A percentile compares a stretch with the other conserved stretches of the same genome.
These are phyloP conservation scores for Rhynchospora breviuscula DNA, from an alignment of 176 grass and related monocot genomes.

Conservation along the genomic window DNA sequence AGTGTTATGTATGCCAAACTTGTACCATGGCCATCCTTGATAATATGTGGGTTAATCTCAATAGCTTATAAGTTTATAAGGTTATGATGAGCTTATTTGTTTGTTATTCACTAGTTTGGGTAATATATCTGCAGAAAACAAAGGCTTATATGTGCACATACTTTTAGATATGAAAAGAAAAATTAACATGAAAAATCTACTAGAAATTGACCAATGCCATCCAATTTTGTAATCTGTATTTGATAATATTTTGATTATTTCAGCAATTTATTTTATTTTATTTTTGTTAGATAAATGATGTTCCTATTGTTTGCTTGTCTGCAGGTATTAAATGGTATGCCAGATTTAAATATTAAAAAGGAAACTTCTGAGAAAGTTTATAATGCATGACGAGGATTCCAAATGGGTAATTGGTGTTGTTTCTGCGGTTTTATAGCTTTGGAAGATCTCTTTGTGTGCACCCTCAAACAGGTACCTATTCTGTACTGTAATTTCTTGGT, in stretches of 20 bases:
- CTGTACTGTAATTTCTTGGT: neutral
- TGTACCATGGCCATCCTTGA: neutral
- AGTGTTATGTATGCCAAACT: neutral
- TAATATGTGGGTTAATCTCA: neutral
- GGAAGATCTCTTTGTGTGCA: slow-evolving; percentile 3
- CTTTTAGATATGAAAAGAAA: neutral
- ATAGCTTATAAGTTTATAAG: neutral
- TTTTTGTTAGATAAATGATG: neutral
- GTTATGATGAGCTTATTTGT: neutral
- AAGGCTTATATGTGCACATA: neutral
- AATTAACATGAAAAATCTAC: neutral
- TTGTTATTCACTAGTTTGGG: neutral
- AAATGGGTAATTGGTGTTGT: neutral
- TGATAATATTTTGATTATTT: slow-evolving; percentile 7
- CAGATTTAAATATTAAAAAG: slow-evolving; percentile 6
- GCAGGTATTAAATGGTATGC: slow-evolving; percentile 24
- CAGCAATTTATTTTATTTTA: neutral
- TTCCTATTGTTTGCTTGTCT: neutral
- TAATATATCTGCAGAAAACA: neutral
- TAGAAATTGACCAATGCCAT: neutral
- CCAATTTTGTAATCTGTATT: neutral
- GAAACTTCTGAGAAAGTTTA: neutral
- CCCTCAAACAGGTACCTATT: slow-evolving; percentile 6
- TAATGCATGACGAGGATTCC: neutral
- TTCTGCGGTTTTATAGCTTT: neutral